These are phyloP conservation scores for Lentinula detonsa DNA, from an alignment of 768 basidiomycete genomes.

Conservation along the genomic window DNA sequence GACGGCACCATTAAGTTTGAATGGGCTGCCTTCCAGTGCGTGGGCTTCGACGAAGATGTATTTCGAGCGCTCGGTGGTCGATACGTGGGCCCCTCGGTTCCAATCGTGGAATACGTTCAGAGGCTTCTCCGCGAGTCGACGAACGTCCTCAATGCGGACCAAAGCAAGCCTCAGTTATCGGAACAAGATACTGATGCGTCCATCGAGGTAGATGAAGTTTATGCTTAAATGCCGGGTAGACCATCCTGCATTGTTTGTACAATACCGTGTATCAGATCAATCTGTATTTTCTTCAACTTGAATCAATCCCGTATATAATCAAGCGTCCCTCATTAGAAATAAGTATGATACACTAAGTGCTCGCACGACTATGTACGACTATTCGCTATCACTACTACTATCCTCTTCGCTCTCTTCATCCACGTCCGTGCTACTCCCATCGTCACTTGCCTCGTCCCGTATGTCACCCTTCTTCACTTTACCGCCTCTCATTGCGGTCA, in stretches of 20 bases:
- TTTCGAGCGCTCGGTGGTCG: neutral
- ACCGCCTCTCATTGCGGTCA: constrained; percentile 93
- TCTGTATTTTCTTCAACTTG: too few species aligned
- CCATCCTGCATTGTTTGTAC: too few species aligned
- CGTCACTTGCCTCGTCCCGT: constrained; percentile 44
- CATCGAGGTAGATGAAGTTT: neutral
- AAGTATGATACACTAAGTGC: neutral
- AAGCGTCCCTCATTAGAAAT: neutral
- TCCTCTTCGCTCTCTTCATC: constrained; percentile 48
- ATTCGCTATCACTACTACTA: constrained; percentile 51
- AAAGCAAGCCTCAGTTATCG: neutral
- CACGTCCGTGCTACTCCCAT: constrained; percentile 46
- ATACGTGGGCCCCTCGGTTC: neutral
- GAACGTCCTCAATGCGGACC: neutral
- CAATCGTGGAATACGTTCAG: neutral
- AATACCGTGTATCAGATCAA: too few species aligned
- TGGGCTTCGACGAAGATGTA: neutral
- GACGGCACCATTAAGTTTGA: neutral
- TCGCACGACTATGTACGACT: constrained; percentile 6
- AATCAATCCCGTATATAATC: neutral
- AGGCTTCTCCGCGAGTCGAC: neutral
- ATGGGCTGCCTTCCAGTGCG: neutral
- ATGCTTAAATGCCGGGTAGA: too few species aligned
- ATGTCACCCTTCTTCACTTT: constrained; percentile 60
- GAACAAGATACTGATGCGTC: neutral